These are phyloP conservation scores for Talaromyces sp. DNA, from an alignment of 2,329 filamentous ascomycete genomes.

Conservation along the genomic window DNA sequence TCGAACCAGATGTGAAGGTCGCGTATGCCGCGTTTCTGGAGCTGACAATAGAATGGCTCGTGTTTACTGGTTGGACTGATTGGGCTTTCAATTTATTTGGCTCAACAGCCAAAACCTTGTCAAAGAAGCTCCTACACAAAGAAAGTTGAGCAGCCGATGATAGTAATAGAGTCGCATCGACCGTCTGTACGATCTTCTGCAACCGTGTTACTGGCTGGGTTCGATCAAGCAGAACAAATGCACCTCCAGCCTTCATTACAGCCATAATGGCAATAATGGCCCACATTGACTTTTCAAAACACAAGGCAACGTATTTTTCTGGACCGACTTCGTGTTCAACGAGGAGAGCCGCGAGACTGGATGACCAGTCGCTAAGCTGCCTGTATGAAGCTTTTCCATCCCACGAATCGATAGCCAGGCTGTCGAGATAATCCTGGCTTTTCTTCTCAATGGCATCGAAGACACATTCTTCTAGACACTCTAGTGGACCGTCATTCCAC, in stretches of 20 bases:
- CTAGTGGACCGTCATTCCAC: background rate
- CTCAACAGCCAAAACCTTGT: too few species aligned
- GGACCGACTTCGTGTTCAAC: conserved; percentile 16
- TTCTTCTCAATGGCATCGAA: background rate
- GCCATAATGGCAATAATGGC: conserved; percentile 10
- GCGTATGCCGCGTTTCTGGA: conserved; percentile 46
- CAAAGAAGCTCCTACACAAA: too few species aligned
- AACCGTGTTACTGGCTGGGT: background rate
- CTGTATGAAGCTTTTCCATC: conserved; percentile 17
- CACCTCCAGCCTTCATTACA: conserved; percentile 14
- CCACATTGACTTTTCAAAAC: conserved; percentile 14
- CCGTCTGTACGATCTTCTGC: background rate
- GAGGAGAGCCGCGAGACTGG: too few species aligned
- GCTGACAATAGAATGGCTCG: background rate
- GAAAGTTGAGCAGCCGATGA: background rate
- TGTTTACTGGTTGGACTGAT: background rate
- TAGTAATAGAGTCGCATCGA: background rate
- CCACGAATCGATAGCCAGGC: conserved; percentile 20
- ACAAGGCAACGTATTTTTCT: conserved; percentile 20
- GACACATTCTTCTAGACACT: background rate
- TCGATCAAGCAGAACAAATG: background rate
- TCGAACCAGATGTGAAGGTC: conserved; percentile 55
- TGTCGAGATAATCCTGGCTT: background rate
- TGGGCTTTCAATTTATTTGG: background rate
- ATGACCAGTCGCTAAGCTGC: too few species aligned